phyloP scores from a whole-genome alignment of 2,329 filamentous ascomycete genomes.

The Apiospora saccharicola region DNA sequence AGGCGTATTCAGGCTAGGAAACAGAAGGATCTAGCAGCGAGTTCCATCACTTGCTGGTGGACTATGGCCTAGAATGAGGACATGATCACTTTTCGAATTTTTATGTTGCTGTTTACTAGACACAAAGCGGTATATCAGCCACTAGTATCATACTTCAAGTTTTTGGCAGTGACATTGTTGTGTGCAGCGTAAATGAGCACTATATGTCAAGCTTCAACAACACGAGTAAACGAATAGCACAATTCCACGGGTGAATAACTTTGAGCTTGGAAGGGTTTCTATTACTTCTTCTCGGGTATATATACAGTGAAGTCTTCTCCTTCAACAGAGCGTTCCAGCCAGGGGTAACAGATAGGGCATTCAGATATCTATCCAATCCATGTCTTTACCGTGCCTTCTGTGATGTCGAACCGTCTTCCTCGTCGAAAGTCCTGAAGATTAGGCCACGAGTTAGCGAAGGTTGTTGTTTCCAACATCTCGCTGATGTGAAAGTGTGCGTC shows the following conservation, averaged over 20 bases:
- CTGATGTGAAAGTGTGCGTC: neutral
- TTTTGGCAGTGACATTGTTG: neutral
- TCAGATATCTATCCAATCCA: neutral
- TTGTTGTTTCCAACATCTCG: neutral
- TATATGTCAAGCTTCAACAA: neutral
- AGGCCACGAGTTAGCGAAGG: slow-evolving; percentile 1
- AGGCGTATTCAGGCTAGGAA: neutral
- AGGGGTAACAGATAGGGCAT: neutral
- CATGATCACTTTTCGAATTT: neutral
- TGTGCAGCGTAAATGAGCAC: neutral
- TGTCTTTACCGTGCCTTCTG: neutral
- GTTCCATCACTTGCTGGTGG: neutral
- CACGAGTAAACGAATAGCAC: neutral
- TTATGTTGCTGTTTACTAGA: neutral
- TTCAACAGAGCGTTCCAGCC: neutral
- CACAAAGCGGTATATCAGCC: neutral
- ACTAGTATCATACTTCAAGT: neutral
- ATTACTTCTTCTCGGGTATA: neutral
- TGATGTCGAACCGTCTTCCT: neutral
- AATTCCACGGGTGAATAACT: neutral
- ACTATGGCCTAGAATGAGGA: neutral
- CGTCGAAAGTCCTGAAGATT: neutral
- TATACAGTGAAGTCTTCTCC: neutral
- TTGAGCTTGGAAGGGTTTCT: neutral
- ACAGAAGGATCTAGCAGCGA: neutral